Evolutionary conservation across 148 eudicot species (phyloP).

Genomic region (Cornus florida): DNA sequence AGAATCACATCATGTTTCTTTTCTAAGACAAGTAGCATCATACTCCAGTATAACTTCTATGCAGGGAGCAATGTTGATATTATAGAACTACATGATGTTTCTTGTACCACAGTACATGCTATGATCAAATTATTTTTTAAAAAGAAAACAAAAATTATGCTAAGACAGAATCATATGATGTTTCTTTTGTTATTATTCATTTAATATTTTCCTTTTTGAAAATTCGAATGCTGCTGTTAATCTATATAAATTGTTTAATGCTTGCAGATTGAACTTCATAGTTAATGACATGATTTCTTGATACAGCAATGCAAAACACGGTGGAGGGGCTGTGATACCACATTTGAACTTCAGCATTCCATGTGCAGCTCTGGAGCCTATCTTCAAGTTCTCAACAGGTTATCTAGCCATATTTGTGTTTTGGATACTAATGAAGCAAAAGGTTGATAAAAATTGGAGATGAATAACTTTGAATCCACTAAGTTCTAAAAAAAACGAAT

Average conservation of each 20-base stretch:
- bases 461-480: not conserved
- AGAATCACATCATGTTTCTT: too few relatives aligned
- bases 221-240: not conserved
- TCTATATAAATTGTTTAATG: not conserved
- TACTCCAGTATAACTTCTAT: too few relatives aligned
- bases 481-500: too few relatives aligned
- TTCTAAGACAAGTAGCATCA: too few relatives aligned
- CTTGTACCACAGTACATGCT: too few relatives aligned
- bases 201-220: not conserved
- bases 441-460: too few relatives aligned
- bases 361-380: slow-evolving; percentile 72
- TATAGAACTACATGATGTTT: too few relatives aligned
- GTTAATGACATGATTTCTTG: slow-evolving; percentile 10
- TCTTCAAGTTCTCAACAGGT: slow-evolving; percentile 79
- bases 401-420: slow-evolving; percentile 10
- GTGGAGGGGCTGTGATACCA: slow-evolving; percentile 81
- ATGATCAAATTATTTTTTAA: too few relatives aligned
- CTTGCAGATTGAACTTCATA: not conserved
- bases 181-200: not conserved
- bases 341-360: slow-evolving; percentile 98
- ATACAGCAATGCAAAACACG: slow-evolving; percentile 88
- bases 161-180: not conserved
- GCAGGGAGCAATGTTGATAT: too few relatives aligned
- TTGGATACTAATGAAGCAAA: not conserved
- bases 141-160: too few relatives aligned